These are phyloP conservation scores for Inosperma sp. DNA, from an alignment of 768 basidiomycete genomes.

Conservation along the genomic window DNA sequence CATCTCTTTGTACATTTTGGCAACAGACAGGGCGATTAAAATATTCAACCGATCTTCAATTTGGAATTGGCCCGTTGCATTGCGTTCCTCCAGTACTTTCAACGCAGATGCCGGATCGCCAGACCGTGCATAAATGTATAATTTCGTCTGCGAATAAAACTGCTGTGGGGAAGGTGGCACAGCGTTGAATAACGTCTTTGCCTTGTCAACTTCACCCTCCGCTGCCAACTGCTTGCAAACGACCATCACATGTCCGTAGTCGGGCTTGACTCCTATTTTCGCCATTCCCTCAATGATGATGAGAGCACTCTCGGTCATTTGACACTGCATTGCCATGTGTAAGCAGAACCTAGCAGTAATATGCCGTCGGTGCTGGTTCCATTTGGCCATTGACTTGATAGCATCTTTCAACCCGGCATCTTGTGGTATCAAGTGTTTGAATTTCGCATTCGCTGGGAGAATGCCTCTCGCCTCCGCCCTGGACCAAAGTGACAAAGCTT, in stretches of 20 bases:
- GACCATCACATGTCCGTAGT: slow-evolving; percentile 8
- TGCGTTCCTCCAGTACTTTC: slow-evolving; percentile 33
- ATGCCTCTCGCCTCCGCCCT: background rate
- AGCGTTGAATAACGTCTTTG: slow-evolving; percentile 10
- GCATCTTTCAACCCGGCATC: background rate
- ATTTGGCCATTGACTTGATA: background rate
- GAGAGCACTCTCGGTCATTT: background rate
- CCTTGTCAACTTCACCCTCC: slow-evolving; percentile 6
- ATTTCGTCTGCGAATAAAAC: slow-evolving; percentile 10
- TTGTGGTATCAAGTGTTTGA: background rate
- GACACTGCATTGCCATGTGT: slow-evolving; percentile 4
- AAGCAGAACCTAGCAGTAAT: background rate
- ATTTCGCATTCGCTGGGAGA: background rate
- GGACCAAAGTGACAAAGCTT: slow-evolving; percentile 5
- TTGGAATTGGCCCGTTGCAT: background rate
- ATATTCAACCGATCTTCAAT: slow-evolving; percentile 15
- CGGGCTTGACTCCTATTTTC: slow-evolving; percentile 4
- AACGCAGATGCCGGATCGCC: slow-evolving; percentile 46
- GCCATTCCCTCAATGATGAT: background rate
- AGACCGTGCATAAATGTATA: slow-evolving; percentile 28
- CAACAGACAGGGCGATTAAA: slow-evolving; percentile 52
- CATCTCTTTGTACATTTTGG: slow-evolving; percentile 38
- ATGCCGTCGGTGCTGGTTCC: background rate
- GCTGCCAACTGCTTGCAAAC: slow-evolving; percentile 11
- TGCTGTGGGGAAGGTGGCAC: background rate